Base-by-base conservation (phyloP, 305 asterid species). In the Plantago coronopus region DNA sequence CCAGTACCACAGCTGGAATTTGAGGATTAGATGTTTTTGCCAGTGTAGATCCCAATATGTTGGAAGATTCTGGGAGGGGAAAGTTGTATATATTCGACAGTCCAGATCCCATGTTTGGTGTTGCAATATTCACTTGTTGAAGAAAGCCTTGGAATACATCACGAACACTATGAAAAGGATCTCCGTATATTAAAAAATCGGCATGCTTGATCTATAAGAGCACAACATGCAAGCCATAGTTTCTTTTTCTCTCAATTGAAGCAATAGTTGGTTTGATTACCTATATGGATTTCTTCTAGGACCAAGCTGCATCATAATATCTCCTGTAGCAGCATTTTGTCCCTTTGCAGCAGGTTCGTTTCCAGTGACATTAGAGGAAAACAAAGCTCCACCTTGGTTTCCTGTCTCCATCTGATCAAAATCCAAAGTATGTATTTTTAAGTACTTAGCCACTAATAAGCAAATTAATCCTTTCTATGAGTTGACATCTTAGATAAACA, bases 201-300 rank as follows among this genome's bases (percentile, higher is more conserved):
- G 29, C 38, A 51, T 22, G 40, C 16, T 51, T 23, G 37, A 51
- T 51, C 18, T 51, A 23, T 22, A 23, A 23, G 29, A 29, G 18
- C 0, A 31, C 7, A 31, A 31, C 38, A 31, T 2, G 3, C 7
- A 31, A 31, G 38, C 38, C 4, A 31, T 31, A 31, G 38, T 31
- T 3, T 31, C 38, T 31, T 31, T 31, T 31, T 7, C 7, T 31
- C 7, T 31, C 17, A 40, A 18, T 38, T 2, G 2, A 54, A 44
- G 0, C 0, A 48, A 4, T 20, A 22, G 5, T 29, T 18, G 45
- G 17, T 15, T 14, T 12, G 53, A 18, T 65, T 61, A 83, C 86
- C 78, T 67, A 40, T 67, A 80, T 16, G 79, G 72, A 48, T 76
- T 78, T 42, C 63, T 61, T 82, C 81, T 78, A 44, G 77, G 83